These are phyloP conservation scores for Fulvia fulva DNA, from an alignment of 2,329 filamentous ascomycete genomes.

Conservation along the genomic window DNA sequence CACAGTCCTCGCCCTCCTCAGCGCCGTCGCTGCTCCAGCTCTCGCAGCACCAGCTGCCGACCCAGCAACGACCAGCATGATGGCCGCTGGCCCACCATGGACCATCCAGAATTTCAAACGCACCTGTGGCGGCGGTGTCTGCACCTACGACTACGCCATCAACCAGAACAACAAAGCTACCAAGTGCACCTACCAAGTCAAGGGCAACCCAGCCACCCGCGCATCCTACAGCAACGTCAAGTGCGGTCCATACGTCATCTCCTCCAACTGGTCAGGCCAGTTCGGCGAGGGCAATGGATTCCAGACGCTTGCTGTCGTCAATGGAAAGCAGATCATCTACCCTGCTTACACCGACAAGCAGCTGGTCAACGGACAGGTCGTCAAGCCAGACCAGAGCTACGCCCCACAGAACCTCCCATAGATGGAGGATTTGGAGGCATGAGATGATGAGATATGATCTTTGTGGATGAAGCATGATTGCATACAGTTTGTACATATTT, in stretches of 20 bases:
- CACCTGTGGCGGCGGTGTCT: neutral
- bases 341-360: slow-evolving; percentile 22
- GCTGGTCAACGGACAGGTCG: slow-evolving; percentile 14
- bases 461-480: neutral
- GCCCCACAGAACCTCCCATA: slow-evolving; percentile 22
- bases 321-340: slow-evolving; percentile 19
- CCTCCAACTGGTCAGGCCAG: slow-evolving; percentile 19
- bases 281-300: slow-evolving; percentile 21
- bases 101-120: slow-evolving; percentile 7
- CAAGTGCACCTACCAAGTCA: slow-evolving; percentile 16
- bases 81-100: slow-evolving; percentile 4
- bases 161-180: slow-evolving; percentile 1
- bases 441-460: neutral
- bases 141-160: slow-evolving; percentile 3
- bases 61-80: slow-evolving; percentile 1
- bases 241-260: slow-evolving; percentile 20
- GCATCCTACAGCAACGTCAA: slow-evolving; percentile 15
- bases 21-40: slow-evolving; percentile 1
- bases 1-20: slow-evolving; percentile 5
- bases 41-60: slow-evolving; percentile 2
- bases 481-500: neutral
- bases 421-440: neutral
- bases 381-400: slow-evolving; percentile 25
- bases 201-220: slow-evolving; percentile 17
- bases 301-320: slow-evolving; percentile 19